A percentile compares a stretch with the other conserved stretches of the same genome.
phyloP scores from a whole-genome alignment of 805 yeast genomes.

The Metschnikowia orientalis region DNA sequence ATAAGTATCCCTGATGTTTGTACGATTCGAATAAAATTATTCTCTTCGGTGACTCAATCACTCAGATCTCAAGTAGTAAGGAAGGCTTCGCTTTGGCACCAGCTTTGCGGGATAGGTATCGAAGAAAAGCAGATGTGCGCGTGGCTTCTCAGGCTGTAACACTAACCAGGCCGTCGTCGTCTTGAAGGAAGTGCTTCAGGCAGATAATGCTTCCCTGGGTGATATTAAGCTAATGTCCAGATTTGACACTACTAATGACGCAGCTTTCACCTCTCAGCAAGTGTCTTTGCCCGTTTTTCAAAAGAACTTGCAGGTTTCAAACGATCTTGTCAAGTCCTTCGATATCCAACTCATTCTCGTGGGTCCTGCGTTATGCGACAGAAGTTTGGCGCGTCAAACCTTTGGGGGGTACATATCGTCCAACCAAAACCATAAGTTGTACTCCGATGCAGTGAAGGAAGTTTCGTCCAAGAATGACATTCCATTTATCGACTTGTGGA shows the following conservation, averaged over 20 bases:
- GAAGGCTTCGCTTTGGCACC: constrained; percentile 47
- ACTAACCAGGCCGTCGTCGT: constrained; percentile 50
- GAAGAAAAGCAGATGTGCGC: constrained; percentile 62
- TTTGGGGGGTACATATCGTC: constrained; percentile 5
- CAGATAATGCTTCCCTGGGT: constrained; percentile 26
- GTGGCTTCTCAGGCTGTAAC: constrained; percentile 80
- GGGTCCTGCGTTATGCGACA: constrained; percentile 59
- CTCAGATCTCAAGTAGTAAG: constrained; percentile 48
- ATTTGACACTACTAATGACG: constrained; percentile 82
- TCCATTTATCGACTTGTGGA: constrained; percentile 57
- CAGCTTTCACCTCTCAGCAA: constrained; percentile 27
- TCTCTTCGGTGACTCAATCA: constrained; percentile 69
- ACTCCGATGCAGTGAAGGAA: constrained; percentile 46
- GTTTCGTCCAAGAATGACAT: constrained; percentile 46
- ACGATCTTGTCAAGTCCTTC: constrained; percentile 34
- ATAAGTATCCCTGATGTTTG: too few species aligned
- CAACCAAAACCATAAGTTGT: constrained; percentile 24
- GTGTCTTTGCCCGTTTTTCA: constrained; percentile 50
- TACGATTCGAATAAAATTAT: constrained; percentile 45
- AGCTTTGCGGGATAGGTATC: constrained; percentile 46
- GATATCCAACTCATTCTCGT: constrained; percentile 53
- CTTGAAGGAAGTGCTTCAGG: constrained; percentile 41
- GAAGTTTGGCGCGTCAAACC: constrained; percentile 9
- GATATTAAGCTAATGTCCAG: constrained; percentile 47
- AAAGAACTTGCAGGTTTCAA: constrained; percentile 44